phyloP scores from a whole-genome alignment of 768 basidiomycete species.

The Xerocomellus intermedius region DNA sequence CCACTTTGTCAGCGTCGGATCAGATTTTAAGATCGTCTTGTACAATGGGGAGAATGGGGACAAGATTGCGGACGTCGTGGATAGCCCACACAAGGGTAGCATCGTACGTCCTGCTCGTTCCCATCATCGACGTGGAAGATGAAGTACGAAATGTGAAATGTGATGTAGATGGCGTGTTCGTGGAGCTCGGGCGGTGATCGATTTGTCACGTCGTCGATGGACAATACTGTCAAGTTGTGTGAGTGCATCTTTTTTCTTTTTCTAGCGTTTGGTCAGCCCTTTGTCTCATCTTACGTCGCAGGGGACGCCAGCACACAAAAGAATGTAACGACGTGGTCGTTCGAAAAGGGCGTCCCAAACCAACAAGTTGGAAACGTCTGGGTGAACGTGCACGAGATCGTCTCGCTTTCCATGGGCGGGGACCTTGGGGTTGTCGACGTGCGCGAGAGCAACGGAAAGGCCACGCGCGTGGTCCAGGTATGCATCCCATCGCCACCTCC shows the following conservation, averaged over 20 bases:
- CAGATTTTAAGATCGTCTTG: conserved; percentile 82
- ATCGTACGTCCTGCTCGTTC: conserved; percentile 50
- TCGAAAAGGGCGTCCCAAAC: conserved; percentile 70
- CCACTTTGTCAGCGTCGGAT: conserved; percentile 84
- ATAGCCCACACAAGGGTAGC: conserved; percentile 69
- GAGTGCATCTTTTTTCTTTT: conserved; percentile 2
- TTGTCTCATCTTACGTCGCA: conserved; percentile 25
- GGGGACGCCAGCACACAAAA: conserved; percentile 83
- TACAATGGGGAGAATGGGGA: conserved; percentile 92
- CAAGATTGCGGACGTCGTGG: conserved; percentile 63
- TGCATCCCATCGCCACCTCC: conserved; percentile 15
- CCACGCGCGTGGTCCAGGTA: conserved; percentile 61
- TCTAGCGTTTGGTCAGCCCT: background rate
- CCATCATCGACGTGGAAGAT: background rate
- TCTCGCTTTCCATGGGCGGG: conserved; percentile 82
- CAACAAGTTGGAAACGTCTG: conserved; percentile 93
- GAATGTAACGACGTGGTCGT: conserved; percentile 61
- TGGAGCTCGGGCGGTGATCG: conserved; percentile 78
- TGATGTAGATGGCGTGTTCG: conserved; percentile 60
- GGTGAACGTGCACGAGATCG: conserved; percentile 66
- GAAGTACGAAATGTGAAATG: background rate
- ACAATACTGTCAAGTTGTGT: conserved; percentile 89
- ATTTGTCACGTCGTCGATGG: conserved; percentile 81
- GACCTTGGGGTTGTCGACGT: conserved; percentile 81
- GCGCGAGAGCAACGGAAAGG: conserved; percentile 54